phyloP scores from a whole-genome alignment of 257 asterid species.

The Forsythia suspensa region DNA sequence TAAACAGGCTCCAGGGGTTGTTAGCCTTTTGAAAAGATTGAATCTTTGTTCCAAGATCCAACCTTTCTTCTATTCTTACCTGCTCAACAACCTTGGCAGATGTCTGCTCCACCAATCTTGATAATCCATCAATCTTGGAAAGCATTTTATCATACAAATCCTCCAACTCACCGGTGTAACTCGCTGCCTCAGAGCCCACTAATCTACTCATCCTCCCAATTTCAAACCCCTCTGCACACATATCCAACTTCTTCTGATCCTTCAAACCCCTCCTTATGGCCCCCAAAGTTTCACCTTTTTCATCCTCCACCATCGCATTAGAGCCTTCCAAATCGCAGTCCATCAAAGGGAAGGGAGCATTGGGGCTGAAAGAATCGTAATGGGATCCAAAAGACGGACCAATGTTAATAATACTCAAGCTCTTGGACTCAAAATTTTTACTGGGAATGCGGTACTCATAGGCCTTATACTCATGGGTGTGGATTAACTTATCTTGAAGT shows the following conservation, averaged over 20 bases:
- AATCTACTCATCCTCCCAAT: conserved; percentile 55
- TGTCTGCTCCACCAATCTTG: conserved; percentile 66
- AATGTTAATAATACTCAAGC: conserved; percentile 59
- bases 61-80: conserved; percentile 38
- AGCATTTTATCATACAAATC: conserved; percentile 81
- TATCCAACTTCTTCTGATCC: conserved; percentile 64
- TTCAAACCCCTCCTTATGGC: conserved; percentile 30
- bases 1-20: no score
- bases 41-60: conserved; percentile 8
- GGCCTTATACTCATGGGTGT: conserved; percentile 82
- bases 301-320: conserved; percentile 69
- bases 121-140: conserved; percentile 59
- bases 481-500: conserved; percentile 68
- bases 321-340: conserved; percentile 47
- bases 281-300: conserved; percentile 32
- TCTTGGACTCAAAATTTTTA: conserved; percentile 57
- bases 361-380: conserved; percentile 73
- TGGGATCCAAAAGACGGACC: conserved; percentile 85
- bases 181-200: conserved; percentile 57
- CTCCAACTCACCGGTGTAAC: conserved; percentile 65
- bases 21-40: not conserved
- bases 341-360: conserved; percentile 61
- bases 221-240: conserved; percentile 65
- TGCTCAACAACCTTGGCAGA: conserved; percentile 71
- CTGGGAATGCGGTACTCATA: conserved; percentile 45